Evolutionary conservation across 2,329 filamentous ascomycete genomes (phyloP).

Genomic region (Cladosporium sp.): DNA sequence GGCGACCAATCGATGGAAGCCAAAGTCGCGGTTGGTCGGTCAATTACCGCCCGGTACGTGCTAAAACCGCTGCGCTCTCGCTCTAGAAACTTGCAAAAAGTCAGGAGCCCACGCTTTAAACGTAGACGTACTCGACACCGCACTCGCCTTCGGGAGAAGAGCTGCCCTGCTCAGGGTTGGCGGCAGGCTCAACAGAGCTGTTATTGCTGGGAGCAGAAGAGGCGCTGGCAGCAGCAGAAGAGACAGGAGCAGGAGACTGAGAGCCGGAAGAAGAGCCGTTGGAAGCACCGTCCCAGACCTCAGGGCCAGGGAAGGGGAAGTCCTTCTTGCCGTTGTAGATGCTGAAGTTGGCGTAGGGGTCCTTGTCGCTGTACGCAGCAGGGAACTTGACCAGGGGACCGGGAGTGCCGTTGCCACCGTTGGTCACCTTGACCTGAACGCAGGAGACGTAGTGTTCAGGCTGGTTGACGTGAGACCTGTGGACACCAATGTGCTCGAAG

Average conservation of each 20-base stretch:
- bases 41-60: neutral
- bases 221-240: neutral
- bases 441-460: conserved; percentile 17
- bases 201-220: neutral
- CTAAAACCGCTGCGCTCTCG: neutral
- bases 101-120: neutral
- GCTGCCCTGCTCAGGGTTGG: neutral
- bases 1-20: neutral
- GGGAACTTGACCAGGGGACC: conserved; percentile 23
- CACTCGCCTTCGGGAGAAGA: neutral
- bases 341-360: conserved; percentile 23
- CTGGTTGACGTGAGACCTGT: conserved; percentile 28
- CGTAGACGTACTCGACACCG: conserved; percentile 11
- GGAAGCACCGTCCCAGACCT: conserved; percentile 19
- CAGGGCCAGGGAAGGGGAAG: conserved; percentile 20
- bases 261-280: neutral
- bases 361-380: conserved; percentile 24
- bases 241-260: neutral
- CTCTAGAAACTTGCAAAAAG: neutral
- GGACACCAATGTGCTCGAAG: conserved; percentile 16
- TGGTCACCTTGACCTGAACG: conserved; percentile 23
- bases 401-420: conserved; percentile 23
- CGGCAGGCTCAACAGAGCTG: neutral
- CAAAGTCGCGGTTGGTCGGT: neutral
- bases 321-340: conserved; percentile 20